Evolutionary conservation across 2,329 filamentous ascomycete genomes (phyloP), one percentile per base, ranked within the genome.

Genomic region (Coniochaeta sp.): DNA sequence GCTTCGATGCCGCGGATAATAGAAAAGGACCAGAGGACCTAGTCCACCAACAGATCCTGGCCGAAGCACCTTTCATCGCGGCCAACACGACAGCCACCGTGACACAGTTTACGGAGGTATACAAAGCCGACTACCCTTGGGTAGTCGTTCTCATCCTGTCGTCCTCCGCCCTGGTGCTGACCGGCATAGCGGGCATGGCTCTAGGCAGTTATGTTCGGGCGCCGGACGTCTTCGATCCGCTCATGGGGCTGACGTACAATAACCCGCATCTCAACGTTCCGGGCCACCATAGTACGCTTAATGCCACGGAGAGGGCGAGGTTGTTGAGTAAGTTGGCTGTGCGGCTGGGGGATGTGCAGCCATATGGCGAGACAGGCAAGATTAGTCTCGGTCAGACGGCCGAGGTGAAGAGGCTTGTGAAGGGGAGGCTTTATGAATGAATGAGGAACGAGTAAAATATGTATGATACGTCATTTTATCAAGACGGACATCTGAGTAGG

Each of bases 401-500:
- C 2, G 55, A 57, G 34, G 55, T 57, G 34, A 40, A 57, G 38
- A 30, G 38, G 38, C 38, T 57, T 19, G 38, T 40, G 5, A 44
- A 22, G 24, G 55, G 55, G 38, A 40, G 55, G 38, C 55, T 57
- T 28, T 57, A 57, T 57, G 55, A 57, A 19, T 57, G 36, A 57
- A 57, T 55, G 54, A 38, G 10, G 3, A 32, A 55, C 34, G 30
- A 14, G 54, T 22, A 38, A 36, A 17, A 22, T 22, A 36, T 55
- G 22, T 6, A n/a, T 19, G 7, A 28, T 28, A 52, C 47, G n/a
- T n/a, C n/a, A n/a, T n/a, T n/a, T n/a, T n/a, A n/a, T n/a, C n/a
- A n/a, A n/a, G n/a, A n/a, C n/a, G n/a, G n/a, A n/a, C n/a, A n/a
- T n/a, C n/a, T n/a, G n/a, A n/a, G n/a, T n/a, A n/a, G n/a, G n/a